These are phyloP conservation scores for Brasilioporus rufonigricans DNA, from an alignment of 768 basidiomycete genomes.

Conservation along the genomic window DNA sequence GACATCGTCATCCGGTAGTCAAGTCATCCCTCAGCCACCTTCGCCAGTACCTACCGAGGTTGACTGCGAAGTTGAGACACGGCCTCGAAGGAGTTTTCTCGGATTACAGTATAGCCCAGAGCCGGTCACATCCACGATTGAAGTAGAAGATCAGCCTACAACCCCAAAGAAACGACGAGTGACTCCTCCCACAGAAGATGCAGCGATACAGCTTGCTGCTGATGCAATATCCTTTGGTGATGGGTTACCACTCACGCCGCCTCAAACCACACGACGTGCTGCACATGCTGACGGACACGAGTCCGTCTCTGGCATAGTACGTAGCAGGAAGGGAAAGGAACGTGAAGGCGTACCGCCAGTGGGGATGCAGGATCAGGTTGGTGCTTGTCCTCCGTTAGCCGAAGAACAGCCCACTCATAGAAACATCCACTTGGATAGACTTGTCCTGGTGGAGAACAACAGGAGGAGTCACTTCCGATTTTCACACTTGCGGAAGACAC, in stretches of 20 bases:
- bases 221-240: not conserved
- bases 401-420: not conserved
- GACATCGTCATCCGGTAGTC: not conserved
- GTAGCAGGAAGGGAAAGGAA: constrained; percentile 29
- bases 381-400: constrained; percentile 4
- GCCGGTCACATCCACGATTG: not conserved
- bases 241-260: constrained; percentile 24
- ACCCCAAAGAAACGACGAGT: constrained; percentile 25
- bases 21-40: constrained; percentile 18
- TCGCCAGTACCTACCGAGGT: constrained; percentile 27
- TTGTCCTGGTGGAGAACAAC: not conserved
- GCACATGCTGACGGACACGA: not conserved
- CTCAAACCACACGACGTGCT: constrained; percentile 21
- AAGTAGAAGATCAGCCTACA: constrained; percentile 19
- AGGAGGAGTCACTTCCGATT: constrained; percentile 22
- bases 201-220: not conserved
- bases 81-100: constrained; percentile 23
- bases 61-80: constrained; percentile 18
- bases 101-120: constrained; percentile 20
- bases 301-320: constrained; percentile 1
- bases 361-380: constrained; percentile 10
- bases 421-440: constrained; percentile 3
- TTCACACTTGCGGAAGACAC: constrained; percentile 14
- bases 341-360: constrained; percentile 10
- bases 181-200: not conserved